A percentile compares a stretch with the other conserved stretches of the same genome.
phyloP scores from a whole-genome alignment of 768 basidiomycete genomes.

The Serendipita sp. region DNA sequence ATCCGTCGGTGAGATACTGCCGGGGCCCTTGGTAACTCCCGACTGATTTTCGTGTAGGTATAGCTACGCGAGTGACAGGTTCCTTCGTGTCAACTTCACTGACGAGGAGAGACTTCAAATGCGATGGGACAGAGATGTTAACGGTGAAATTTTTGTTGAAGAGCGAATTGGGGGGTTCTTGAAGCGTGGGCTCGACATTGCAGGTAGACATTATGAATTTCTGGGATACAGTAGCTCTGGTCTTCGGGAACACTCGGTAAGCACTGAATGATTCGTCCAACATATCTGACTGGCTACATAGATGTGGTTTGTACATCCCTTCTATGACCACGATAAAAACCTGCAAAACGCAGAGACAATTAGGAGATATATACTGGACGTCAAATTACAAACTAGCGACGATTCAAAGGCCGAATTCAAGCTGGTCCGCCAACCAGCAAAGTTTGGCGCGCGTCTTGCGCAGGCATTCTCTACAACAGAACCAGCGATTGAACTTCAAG shows the following conservation, averaged over 20 bases:
- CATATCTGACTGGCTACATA: not conserved
- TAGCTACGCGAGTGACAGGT: slow-evolving; percentile 29
- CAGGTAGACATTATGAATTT: slow-evolving; percentile 39
- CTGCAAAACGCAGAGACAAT: slow-evolving; percentile 31
- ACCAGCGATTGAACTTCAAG: slow-evolving; percentile 28
- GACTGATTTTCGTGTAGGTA: not conserved
- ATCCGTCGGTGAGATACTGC: slow-evolving; percentile 31
- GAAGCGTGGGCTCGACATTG: slow-evolving; percentile 33
- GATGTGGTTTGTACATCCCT: slow-evolving; percentile 45
- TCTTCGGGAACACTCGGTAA: slow-evolving; percentile 44
- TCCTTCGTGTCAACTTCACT: slow-evolving; percentile 45
- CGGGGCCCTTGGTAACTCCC: not conserved
- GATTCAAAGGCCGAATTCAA: slow-evolving; percentile 26
- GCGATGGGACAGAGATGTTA: slow-evolving; percentile 39
- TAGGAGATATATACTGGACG: slow-evolving; percentile 38
- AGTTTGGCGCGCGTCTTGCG: slow-evolving; percentile 55
- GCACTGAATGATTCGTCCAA: not conserved
- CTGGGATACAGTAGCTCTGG: slow-evolving; percentile 63
- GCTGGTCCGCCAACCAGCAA: slow-evolving; percentile 45
- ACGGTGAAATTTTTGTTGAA: slow-evolving; percentile 34
- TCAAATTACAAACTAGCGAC: slow-evolving; percentile 20
- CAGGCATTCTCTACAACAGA: slow-evolving; percentile 66
- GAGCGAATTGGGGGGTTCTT: slow-evolving; percentile 31
- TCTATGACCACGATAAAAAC: slow-evolving; percentile 21
- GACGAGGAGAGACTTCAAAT: slow-evolving; percentile 41